These are phyloP conservation scores for Medicago truncatula DNA, from an alignment of 306 rosid genomes.

Conservation along the genomic window DNA sequence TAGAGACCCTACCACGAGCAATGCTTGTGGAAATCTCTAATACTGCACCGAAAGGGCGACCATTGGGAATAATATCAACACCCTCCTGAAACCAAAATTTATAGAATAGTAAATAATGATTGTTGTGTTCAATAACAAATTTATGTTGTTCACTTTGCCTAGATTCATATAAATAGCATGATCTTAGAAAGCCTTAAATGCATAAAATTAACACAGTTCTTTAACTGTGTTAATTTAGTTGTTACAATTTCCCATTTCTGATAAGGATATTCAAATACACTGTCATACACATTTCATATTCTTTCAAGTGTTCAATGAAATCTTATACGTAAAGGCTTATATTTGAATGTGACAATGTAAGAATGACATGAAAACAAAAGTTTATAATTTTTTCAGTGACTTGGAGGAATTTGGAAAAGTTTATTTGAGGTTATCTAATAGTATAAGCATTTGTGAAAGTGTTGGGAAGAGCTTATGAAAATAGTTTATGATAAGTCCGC, in stretches of 20 bases:
- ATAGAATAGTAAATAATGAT: conserved; percentile 5
- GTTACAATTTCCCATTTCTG: neutral
- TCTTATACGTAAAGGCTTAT: neutral
- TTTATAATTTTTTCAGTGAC: too few species aligned
- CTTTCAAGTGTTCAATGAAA: neutral
- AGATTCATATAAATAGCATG: neutral
- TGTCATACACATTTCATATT: conserved; percentile 3
- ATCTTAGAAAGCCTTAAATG: neutral
- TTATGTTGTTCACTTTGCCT: neutral
- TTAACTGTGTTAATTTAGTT: neutral
- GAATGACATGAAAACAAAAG: neutral
- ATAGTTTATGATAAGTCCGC: too few species aligned
- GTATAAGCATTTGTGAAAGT: too few species aligned
- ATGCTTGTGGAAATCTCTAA: conserved; percentile 57
- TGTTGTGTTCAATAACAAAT: neutral
- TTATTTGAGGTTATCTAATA: too few species aligned
- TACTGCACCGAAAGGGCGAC: conserved; percentile 53
- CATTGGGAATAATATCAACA: conserved; percentile 42
- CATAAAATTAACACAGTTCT: neutral
- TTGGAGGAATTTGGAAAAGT: too few species aligned
- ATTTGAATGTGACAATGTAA: conserved; percentile 16
- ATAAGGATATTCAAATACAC: neutral
- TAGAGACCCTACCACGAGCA: conserved; percentile 53
- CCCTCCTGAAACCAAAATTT: conserved; percentile 55
- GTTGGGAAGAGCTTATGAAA: neutral